phyloP scores from a whole-genome alignment of 352 stramenopile genomes.

The Pythium periplocum region DNA sequence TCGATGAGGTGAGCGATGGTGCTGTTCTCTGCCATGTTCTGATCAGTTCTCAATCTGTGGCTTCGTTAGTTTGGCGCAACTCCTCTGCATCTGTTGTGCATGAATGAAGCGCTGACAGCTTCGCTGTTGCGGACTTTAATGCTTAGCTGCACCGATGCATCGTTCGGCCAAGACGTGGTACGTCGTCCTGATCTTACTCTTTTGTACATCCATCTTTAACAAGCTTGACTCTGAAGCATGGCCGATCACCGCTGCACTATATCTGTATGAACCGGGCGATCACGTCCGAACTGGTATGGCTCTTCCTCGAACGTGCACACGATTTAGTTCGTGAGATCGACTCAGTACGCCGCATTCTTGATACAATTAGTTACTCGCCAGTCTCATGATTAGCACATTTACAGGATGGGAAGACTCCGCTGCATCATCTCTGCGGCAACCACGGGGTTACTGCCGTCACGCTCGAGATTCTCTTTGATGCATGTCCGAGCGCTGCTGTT shows the following conservation, averaged over 20 bases:
- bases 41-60: not conserved
- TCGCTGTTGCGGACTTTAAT: slow-evolving; percentile 33
- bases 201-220: not conserved
- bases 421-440: slow-evolving; percentile 66
- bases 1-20: slow-evolving; percentile 12
- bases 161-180: slow-evolving; percentile 48
- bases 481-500: slow-evolving; percentile 47
- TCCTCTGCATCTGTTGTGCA: slow-evolving; percentile 59
- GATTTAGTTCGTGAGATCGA: slow-evolving; percentile 52
- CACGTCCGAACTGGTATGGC: slow-evolving; percentile 54
- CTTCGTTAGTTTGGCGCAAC: slow-evolving; percentile 41
- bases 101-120: slow-evolving; percentile 41
- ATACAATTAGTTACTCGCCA: not conserved
- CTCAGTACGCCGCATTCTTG: slow-evolving; percentile 18
- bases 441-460: slow-evolving; percentile 37
- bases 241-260: slow-evolving; percentile 61
- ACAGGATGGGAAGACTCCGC: slow-evolving; percentile 47
- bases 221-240: slow-evolving; percentile 25
- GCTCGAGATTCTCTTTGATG: slow-evolving; percentile 68
- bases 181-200: not conserved
- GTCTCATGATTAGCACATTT: not conserved
- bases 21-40: not conserved
- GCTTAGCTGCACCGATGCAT: slow-evolving; percentile 33
- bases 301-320: slow-evolving; percentile 59
- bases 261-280: slow-evolving; percentile 56